Conservation (phyloP, 2,329 filamentous ascomycete genomes). For the Calonectria fujianensis region DNA sequence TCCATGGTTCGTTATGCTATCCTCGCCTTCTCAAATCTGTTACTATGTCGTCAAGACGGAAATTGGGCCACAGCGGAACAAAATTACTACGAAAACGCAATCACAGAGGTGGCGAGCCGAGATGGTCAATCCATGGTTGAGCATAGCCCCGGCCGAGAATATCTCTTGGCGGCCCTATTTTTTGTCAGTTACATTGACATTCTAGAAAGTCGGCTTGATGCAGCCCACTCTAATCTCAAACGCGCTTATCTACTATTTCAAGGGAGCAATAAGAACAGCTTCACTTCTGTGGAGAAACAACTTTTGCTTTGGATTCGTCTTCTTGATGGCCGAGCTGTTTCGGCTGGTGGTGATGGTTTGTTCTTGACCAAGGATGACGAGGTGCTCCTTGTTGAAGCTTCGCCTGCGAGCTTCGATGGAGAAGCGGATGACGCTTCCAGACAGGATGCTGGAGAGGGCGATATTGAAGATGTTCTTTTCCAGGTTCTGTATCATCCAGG, state of each 20-base stretch:
- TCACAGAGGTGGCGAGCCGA: conserved; percentile 57
- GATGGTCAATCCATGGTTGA: conserved; percentile 50
- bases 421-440: conserved; percentile 52
- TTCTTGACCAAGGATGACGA: conserved; percentile 71
- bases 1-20: conserved; percentile 69
- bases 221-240: conserved; percentile 70
- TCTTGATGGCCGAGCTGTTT: conserved; percentile 73
- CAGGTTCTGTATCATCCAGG: conserved; percentile 74
- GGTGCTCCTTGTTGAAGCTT: conserved; percentile 65
- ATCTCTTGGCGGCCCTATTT: conserved; percentile 71
- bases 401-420: conserved; percentile 61
- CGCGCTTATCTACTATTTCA: conserved; percentile 69
- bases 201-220: conserved; percentile 63
- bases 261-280: conserved; percentile 60
- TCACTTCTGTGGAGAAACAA: conserved; percentile 66
- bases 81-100: conserved; percentile 62
- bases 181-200: conserved; percentile 73
- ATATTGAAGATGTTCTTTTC: conserved; percentile 71
- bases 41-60: conserved; percentile 61
- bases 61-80: conserved; percentile 58
- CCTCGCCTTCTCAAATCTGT: conserved; percentile 70
- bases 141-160: conserved; percentile 61
- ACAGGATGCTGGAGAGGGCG: conserved; percentile 54
- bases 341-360: conserved; percentile 73
- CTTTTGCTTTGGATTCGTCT: conserved; percentile 73